A percentile compares a stretch with the other conserved stretches of the same genome.
Conservation (phyloP, 148 eudicot species). For the Chenopodium formosanum region DNA sequence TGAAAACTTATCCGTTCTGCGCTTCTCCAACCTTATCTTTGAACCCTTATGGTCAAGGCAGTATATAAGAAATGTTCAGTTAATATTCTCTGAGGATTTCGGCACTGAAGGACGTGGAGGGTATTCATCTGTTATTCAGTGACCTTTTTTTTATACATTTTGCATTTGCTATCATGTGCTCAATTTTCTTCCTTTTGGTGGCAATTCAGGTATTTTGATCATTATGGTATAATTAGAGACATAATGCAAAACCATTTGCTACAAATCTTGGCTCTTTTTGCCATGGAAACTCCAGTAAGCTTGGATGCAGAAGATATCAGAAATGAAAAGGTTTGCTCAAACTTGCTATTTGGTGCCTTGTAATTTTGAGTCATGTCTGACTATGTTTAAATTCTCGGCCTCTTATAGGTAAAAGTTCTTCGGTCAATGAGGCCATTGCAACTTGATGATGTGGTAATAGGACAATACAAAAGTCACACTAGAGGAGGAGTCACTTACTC, state of each 20-base stretch:
- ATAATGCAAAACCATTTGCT: conserved; percentile 99
- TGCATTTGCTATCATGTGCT: conserved; percentile 15
- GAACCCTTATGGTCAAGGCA: conserved; percentile 99
- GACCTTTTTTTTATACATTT: not conserved
- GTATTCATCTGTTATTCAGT: conserved; percentile 38
- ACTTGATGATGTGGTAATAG: conserved; percentile 73
- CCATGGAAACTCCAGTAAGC: conserved; percentile 99
- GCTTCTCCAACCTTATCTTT: conserved; percentile 93
- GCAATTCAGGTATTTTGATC: conserved; percentile 72
- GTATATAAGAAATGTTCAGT: conserved; percentile 89
- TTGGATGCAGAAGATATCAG: conserved; percentile 98
- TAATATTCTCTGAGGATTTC: conserved; percentile 94
- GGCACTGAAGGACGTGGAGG: conserved; percentile 99
- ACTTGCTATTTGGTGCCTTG: not conserved
- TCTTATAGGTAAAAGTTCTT: conserved; percentile 79
- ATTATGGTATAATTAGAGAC: conserved; percentile 92
- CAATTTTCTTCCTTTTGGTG: conserved; percentile 19
- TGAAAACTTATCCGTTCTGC: conserved; percentile 93
- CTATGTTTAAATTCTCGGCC: conserved; percentile 13
- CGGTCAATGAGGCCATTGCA: conserved; percentile 90
- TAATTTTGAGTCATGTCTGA: conserved; percentile 7
- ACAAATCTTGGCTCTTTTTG: conserved; percentile 93
- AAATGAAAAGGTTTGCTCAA: conserved; percentile 74
- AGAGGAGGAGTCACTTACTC: conserved; percentile 75
- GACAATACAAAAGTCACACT: conserved; percentile 88